A percentile compares a stretch with the other conserved stretches of the same genome.
phyloP scores from a whole-genome alignment of 306 rosid genomes.

The Canavalia gladiata region DNA sequence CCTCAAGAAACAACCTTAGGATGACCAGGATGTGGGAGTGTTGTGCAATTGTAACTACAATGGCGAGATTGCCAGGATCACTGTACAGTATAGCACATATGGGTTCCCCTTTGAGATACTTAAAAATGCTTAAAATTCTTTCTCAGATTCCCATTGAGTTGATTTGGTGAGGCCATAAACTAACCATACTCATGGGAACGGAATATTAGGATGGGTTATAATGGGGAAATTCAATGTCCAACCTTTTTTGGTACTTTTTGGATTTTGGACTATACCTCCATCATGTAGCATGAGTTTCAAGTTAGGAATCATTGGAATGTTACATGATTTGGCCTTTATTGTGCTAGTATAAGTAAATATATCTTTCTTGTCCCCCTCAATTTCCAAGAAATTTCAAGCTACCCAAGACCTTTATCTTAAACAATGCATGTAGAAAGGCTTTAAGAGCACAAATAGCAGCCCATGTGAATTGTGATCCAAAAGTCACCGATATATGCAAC shows the following conservation, averaged over 20 bases:
- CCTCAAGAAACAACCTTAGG: conserved; percentile 19
- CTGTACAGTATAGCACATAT: not conserved
- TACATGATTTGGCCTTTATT: not conserved
- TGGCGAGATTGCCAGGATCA: not conserved
- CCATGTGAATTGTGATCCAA: too few species aligned
- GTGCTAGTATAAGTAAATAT: not conserved
- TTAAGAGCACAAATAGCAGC: not conserved
- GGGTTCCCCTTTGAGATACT: not conserved
- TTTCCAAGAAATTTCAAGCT: not conserved
- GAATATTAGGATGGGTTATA: not conserved
- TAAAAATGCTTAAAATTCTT: not conserved
- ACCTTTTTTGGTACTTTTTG: not conserved
- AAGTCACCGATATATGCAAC: too few species aligned
- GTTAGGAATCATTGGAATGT: not conserved
- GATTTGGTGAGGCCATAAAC: not conserved
- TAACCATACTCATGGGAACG: not conserved
- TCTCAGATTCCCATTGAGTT: not conserved
- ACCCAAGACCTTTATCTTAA: not conserved
- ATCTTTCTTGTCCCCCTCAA: not conserved
- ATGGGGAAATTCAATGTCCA: not conserved
- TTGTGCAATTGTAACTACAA: not conserved
- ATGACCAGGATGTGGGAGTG: conserved; percentile 17
- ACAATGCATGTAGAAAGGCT: not conserved
- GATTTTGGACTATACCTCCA: not conserved
- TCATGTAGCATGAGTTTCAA: not conserved